These are phyloP conservation scores for Auriscalpium microsporum DNA, from an alignment of 768 basidiomycete genomes.

Conservation along the genomic window DNA sequence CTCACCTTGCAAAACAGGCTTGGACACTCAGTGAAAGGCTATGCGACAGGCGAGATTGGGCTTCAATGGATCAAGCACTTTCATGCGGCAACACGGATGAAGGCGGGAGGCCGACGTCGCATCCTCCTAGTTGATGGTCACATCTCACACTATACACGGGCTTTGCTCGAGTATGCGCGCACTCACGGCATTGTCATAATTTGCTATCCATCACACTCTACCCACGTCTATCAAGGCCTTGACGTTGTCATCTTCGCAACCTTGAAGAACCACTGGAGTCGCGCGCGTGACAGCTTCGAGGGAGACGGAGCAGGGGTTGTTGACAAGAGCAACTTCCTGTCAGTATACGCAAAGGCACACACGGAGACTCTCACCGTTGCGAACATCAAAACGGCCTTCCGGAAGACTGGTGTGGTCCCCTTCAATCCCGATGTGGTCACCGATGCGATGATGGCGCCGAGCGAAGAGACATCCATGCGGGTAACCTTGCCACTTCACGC, in stretches of 20 bases:
- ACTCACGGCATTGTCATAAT: slow-evolving; percentile 31
- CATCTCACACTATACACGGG: slow-evolving; percentile 31
- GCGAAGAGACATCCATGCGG: slow-evolving; percentile 20
- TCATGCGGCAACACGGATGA: slow-evolving; percentile 28
- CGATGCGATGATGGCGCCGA: slow-evolving; percentile 28
- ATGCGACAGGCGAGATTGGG: slow-evolving; percentile 30
- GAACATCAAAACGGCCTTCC: slow-evolving; percentile 18
- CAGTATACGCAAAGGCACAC: slow-evolving; percentile 27
- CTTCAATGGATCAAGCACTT: slow-evolving; percentile 32
- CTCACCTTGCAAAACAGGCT: slow-evolving; percentile 10
- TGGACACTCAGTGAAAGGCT: slow-evolving; percentile 24
- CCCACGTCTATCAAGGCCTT: slow-evolving; percentile 35
- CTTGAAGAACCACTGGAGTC: slow-evolving; percentile 25
- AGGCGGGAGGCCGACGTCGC: slow-evolving; percentile 21
- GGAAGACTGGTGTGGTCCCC: slow-evolving; percentile 31
- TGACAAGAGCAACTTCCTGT: slow-evolving; percentile 28
- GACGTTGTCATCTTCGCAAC: slow-evolving; percentile 36
- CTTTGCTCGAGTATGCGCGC: slow-evolving; percentile 31
- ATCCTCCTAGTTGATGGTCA: slow-evolving; percentile 41
- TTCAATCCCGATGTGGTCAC: slow-evolving; percentile 28
- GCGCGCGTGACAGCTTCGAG: slow-evolving; percentile 6
- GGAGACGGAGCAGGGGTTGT: background rate
- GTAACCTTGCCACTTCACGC: slow-evolving; percentile 19
- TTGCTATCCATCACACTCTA: slow-evolving; percentile 38
- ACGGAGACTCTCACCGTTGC: slow-evolving; percentile 19